Evolutionary conservation across 495 filamentous ascomycete species (phyloP).

Genomic region (Aspergillus campestris): DNA sequence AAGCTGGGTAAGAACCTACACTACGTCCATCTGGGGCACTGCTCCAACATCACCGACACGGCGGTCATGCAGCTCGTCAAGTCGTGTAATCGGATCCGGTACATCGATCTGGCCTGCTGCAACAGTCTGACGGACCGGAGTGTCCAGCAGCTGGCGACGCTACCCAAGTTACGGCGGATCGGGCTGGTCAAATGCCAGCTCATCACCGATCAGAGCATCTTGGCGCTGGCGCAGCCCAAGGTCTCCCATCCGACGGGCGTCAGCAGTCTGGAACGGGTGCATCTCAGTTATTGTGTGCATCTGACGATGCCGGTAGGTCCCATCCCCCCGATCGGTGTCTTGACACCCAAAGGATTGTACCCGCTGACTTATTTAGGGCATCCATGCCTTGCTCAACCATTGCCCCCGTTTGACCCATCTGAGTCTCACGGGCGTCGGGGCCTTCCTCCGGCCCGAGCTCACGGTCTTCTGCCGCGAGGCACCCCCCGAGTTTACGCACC

Average conservation of each 20-base stretch:
- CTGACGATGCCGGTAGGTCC: conserved; percentile 66
- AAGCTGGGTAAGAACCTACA: conserved; percentile 91
- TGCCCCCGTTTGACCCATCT: conserved; percentile 92
- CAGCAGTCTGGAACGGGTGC: conserved; percentile 77
- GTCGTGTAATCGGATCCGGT: conserved; percentile 85
- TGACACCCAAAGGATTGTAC: conserved; percentile 10
- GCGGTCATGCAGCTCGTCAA: conserved; percentile 78
- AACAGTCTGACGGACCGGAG: conserved; percentile 79
- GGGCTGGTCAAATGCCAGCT: conserved; percentile 87
- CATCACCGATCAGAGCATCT: conserved; percentile 85
- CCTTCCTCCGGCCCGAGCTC: conserved; percentile 66
- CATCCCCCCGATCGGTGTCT: not conserved
- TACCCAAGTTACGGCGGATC: conserved; percentile 90
- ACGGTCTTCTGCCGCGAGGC: conserved; percentile 78
- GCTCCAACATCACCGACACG: conserved; percentile 77
- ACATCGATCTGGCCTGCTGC: conserved; percentile 96
- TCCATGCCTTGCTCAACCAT: conserved; percentile 77
- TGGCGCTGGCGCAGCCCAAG: conserved; percentile 62
- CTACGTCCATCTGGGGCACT: conserved; percentile 93
- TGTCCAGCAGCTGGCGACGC: conserved; percentile 70
- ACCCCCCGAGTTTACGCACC: conserved; percentile 86
- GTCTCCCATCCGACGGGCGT: conserved; percentile 37
- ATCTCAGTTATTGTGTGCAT: conserved; percentile 90
- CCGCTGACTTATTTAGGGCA: conserved; percentile 55
- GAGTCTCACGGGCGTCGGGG: conserved; percentile 88